Evolutionary conservation across 805 yeast genomes (phyloP), one percentile per base, ranked within the genome.

Genomic region (Candida tammaniensis): DNA sequence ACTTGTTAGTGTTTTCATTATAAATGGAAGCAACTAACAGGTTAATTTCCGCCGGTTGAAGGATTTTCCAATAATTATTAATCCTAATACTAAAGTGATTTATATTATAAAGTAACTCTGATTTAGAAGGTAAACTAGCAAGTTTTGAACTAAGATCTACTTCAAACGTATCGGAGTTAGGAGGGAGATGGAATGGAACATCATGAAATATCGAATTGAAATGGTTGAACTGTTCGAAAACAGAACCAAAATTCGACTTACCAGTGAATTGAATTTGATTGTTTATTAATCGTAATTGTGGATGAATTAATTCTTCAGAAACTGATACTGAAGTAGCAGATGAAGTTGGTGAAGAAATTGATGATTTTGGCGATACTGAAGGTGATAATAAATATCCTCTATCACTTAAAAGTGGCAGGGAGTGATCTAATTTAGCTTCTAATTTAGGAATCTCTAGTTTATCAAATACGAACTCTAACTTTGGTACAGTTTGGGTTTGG

Each of bases 281-380:
- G 15, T 28, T 29, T 12, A n/a, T 11, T 2, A 25, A 7, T 11
- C 4, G 14, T 7, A 25, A 12, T 11, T 25, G 9, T 4, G 29
- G 33, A 20, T 28, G 29, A 22, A 27, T n/a, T n/a, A 13, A 24
- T 13, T 24, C n/a, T 24, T 11, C 8, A 9, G 27, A n/a, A 26
- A 16, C n/a, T 29, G 21, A 10, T 5, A 20, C 4, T 19, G 18
- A 4, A 30, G 17, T 23, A 7, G 7, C 22, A 23, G 13, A 6
- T n/a, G 26, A 23, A 9, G 22, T 20, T 20, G 22, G 10, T 20
- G 9, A 4, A 12, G 35, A 11, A 20, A 27, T 26, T 3, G 36
- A 33, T 7, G 15, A 14, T 26, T 26, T 26, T 8, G 37, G 37
- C 5, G 37, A 33, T 27, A 4, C 16, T 11, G 27, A 27, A 14